phyloP scores from a whole-genome alignment of 805 yeast genomes.

The Starmerella khaoyaiensis region DNA sequence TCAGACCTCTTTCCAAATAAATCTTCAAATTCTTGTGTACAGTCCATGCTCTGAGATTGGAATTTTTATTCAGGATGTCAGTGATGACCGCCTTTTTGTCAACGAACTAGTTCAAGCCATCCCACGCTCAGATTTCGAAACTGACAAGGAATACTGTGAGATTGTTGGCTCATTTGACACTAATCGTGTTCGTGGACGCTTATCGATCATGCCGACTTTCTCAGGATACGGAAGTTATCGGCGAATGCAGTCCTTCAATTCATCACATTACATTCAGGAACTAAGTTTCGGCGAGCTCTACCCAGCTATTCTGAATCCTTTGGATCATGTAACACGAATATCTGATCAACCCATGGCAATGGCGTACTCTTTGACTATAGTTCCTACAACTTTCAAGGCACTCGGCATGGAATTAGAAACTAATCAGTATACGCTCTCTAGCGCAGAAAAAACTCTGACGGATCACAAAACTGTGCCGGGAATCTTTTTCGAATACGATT shows the following conservation, averaged over 20 bases:
- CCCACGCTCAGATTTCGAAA: not conserved
- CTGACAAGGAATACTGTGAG: slow-evolving; percentile 48
- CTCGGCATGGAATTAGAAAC: slow-evolving; percentile 66
- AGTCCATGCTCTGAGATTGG: slow-evolving; percentile 72
- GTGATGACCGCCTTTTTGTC: slow-evolving; percentile 68
- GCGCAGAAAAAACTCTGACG: not conserved
- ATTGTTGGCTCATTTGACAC: slow-evolving; percentile 73
- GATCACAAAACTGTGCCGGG: slow-evolving; percentile 40
- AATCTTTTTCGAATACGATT: slow-evolving; percentile 68
- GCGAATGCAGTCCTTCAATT: slow-evolving; percentile 40
- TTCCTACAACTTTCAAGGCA: slow-evolving; percentile 56
- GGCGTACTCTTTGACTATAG: slow-evolving; percentile 62
- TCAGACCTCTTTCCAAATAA: slow-evolving; percentile 48
- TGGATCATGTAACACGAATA: slow-evolving; percentile 57
- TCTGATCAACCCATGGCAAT: slow-evolving; percentile 36
- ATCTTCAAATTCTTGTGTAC: slow-evolving; percentile 66
- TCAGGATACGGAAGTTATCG: not conserved
- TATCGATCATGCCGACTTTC: slow-evolving; percentile 54
- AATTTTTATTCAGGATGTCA: slow-evolving; percentile 62
- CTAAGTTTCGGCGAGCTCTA: slow-evolving; percentile 83
- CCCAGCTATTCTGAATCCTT: slow-evolving; percentile 77
- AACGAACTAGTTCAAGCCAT: slow-evolving; percentile 53
- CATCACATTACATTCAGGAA: slow-evolving; percentile 75
- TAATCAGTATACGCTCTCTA: slow-evolving; percentile 56
- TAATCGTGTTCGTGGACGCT: slow-evolving; percentile 71